These are phyloP conservation scores for Panicum hallii DNA, from an alignment of 202 grass and related monocot species.

Conservation along the genomic window DNA sequence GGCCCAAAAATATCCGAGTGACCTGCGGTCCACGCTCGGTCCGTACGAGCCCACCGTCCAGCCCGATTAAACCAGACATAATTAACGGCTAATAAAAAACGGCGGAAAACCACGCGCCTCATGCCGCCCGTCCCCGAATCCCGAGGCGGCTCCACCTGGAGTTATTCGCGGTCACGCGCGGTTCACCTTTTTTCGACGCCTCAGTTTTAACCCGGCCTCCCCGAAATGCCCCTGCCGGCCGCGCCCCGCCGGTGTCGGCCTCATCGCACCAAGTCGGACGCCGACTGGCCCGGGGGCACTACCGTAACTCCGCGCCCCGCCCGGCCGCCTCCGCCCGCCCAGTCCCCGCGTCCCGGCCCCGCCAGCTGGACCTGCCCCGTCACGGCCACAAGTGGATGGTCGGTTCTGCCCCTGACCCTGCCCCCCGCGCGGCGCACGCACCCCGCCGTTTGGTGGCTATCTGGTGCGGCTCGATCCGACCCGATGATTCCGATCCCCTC, in stretches of 20 bases:
- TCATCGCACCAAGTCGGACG: constrained; percentile 28
- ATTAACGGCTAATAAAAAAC: constrained; percentile 15
- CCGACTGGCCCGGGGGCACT: constrained; percentile 36
- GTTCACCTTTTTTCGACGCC: neutral
- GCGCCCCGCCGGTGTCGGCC: constrained; percentile 21
- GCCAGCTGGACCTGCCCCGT: constrained; percentile 38
- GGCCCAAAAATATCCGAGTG: neutral
- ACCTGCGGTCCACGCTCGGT: neutral
- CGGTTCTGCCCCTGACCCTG: neutral
- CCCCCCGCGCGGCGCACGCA: neutral
- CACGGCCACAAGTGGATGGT: neutral
- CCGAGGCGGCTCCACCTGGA: constrained; percentile 36
- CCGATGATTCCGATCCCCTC: constrained; percentile 30
- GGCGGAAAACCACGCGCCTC: neutral
- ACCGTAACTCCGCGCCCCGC: neutral
- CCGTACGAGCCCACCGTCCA: constrained; percentile 28
- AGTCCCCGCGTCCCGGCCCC: neutral
- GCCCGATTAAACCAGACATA: neutral
- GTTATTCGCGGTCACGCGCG: constrained; percentile 41
- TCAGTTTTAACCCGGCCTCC: neutral
- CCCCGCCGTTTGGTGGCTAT: neutral
- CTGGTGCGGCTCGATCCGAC: constrained; percentile 38
- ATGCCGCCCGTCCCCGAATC: neutral
- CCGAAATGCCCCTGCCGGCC: constrained; percentile 36
- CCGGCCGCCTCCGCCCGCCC: neutral